Conservation (phyloP, 257 asterid genomes). For the Ajuga chamaepitys region DNA sequence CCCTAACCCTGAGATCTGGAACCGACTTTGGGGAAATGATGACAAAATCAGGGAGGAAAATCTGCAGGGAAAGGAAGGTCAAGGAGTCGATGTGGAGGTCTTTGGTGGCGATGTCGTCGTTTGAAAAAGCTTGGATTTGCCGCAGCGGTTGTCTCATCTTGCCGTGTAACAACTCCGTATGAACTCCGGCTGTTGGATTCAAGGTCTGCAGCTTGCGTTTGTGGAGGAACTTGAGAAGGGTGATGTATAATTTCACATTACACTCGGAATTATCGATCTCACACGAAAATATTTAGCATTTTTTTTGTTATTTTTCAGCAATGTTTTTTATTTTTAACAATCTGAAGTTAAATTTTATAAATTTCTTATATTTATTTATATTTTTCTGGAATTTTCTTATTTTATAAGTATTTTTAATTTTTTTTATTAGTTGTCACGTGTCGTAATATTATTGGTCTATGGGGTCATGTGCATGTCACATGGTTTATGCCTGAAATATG, state of each 20-base stretch:
- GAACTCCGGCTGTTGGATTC: conserved; percentile 17
- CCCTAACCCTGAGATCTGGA: conserved; percentile 32
- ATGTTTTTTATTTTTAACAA: too few species aligned
- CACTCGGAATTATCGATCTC: conserved; percentile 54
- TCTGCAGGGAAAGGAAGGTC: conserved; percentile 54
- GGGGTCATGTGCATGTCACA: too few species aligned
- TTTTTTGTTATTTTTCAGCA: too few species aligned
- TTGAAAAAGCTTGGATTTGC: conserved; percentile 59
- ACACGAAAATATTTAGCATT: conserved; percentile 9
- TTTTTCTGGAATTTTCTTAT: too few species aligned
- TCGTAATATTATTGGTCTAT: too few species aligned
- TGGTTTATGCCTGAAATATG: too few species aligned
- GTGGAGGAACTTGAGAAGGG: conserved; percentile 58
- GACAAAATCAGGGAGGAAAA: conserved; percentile 70
- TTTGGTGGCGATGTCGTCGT: conserved; percentile 74
- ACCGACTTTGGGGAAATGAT: conserved; percentile 27
- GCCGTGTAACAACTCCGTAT: conserved; percentile 53
- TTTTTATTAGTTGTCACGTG: too few species aligned
- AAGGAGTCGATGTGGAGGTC: conserved; percentile 70
- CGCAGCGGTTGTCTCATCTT: conserved; percentile 46
- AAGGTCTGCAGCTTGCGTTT: conserved; percentile 51
- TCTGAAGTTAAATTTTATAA: too few species aligned
- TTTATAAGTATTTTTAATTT: too few species aligned
- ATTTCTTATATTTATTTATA: too few species aligned
- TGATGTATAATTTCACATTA: conserved; percentile 58